A percentile compares a stretch with the other conserved stretches of the same genome.
phyloP scores from a whole-genome alignment of 208 protist species.

The Trypanosoma cruzi region DNA sequence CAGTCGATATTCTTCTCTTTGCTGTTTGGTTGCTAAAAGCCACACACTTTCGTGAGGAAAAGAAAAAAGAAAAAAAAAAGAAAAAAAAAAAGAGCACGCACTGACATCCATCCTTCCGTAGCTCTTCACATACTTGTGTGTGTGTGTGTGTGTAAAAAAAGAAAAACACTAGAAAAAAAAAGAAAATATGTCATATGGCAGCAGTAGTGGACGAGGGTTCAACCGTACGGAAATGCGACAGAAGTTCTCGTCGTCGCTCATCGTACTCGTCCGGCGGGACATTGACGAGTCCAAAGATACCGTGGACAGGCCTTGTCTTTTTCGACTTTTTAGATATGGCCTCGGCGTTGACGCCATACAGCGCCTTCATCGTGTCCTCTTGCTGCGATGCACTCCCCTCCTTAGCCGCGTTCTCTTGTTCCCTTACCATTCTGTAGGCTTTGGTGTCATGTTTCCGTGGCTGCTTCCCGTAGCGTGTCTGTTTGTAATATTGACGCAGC shows the following conservation, averaged over 20 bases:
- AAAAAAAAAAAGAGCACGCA: no score
- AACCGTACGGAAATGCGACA: slow-evolving; percentile 45
- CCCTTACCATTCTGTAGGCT: neutral
- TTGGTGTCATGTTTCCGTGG: slow-evolving; percentile 3
- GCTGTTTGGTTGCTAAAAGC: neutral
- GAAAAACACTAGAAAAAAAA: neutral
- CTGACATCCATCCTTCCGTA: no score
- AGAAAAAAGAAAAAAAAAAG: slow-evolving; percentile 12
- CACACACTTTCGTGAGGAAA: neutral
- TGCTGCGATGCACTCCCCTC: slow-evolving; percentile 9
- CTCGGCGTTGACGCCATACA: slow-evolving; percentile 50
- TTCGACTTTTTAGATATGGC: slow-evolving; percentile 30
- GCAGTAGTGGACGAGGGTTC: neutral
- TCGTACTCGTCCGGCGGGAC: slow-evolving; percentile 71
- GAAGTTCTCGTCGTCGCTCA: slow-evolving; percentile 32
- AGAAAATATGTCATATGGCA: neutral
- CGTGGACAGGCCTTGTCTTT: slow-evolving; percentile 49
- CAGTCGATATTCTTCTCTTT: neutral
- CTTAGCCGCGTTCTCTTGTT: neutral
- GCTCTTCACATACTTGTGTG: no score
- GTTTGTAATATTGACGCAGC: slow-evolving; percentile 52
- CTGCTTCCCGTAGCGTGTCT: slow-evolving; percentile 62
- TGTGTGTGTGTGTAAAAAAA: no score
- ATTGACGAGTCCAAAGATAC: slow-evolving; percentile 82
- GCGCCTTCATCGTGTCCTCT: slow-evolving; percentile 37